These are phyloP conservation scores for Aaosphaeria arxii DNA, from an alignment of 2,329 filamentous ascomycete genomes.

Conservation along the genomic window DNA sequence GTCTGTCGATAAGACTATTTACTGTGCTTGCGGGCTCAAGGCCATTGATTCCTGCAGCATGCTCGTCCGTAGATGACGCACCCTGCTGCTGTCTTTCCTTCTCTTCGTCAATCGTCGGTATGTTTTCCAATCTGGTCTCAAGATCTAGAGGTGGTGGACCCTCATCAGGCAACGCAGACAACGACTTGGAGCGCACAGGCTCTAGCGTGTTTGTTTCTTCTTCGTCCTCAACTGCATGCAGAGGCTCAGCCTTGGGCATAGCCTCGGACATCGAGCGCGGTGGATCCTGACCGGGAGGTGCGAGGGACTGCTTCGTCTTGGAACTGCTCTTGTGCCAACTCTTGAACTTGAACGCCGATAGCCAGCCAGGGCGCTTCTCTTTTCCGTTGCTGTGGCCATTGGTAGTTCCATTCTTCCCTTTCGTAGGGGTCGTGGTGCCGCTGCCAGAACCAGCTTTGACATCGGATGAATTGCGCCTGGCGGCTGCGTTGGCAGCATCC, in stretches of 20 bases:
- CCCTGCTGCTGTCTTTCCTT: constrained; percentile 12
- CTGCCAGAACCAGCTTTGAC: neutral
- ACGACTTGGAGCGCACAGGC: constrained; percentile 31
- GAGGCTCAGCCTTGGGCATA: neutral
- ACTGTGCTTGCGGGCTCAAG: constrained; percentile 28
- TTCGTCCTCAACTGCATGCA: neutral
- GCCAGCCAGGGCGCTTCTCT: constrained; percentile 28
- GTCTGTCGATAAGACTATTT: constrained; percentile 38
- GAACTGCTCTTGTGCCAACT: constrained; percentile 24
- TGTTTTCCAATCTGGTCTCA: constrained; percentile 18
- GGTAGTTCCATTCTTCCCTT: constrained; percentile 1
- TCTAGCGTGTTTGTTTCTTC: constrained; percentile 17
- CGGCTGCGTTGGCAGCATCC: constrained; percentile 14
- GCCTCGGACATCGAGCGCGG: constrained; percentile 27
- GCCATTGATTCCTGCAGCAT: constrained; percentile 5
- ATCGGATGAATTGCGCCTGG: constrained; percentile 4
- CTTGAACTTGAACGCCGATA: constrained; percentile 28
- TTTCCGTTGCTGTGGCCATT: constrained; percentile 6
- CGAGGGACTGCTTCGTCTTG: constrained; percentile 14
- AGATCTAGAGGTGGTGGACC: constrained; percentile 16
- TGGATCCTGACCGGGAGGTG: constrained; percentile 12
- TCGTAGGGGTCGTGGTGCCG: neutral
- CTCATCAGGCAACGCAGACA: constrained; percentile 28
- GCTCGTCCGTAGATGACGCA: neutral
- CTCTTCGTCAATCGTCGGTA: constrained; percentile 8